These are phyloP conservation scores for Xylaria sp. DNA, from an alignment of 2,329 filamentous ascomycete genomes.

Conservation along the genomic window DNA sequence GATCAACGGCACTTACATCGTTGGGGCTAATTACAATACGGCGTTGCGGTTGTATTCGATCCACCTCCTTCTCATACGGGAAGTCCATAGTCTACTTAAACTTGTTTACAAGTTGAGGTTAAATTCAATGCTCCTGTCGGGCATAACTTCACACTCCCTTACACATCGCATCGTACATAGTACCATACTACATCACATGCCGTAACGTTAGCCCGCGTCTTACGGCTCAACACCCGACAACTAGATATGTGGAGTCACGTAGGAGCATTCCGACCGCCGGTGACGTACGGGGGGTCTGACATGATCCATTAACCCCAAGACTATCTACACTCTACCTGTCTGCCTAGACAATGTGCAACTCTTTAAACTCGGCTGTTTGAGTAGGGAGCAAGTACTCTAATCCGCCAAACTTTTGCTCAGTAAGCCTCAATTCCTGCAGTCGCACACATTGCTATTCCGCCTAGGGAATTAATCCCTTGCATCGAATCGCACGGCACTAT, in stretches of 20 bases:
- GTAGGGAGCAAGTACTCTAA: neutral
- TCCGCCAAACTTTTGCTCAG: neutral
- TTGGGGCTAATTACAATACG: conserved; percentile 18
- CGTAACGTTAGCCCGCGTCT: conserved; percentile 16
- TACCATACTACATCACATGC: conserved; percentile 12
- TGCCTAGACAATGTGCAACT: neutral
- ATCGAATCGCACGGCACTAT: neutral
- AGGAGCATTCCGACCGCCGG: conserved; percentile 1
- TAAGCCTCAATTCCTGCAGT: neutral
- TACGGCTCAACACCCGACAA: conserved; percentile 15
- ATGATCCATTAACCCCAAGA: neutral
- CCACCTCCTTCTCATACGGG: neutral
- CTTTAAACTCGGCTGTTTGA: neutral
- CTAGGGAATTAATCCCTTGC: conserved; percentile 4
- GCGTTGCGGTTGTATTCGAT: conserved; percentile 6
- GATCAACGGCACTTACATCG: conserved; percentile 6
- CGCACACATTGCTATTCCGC: neutral
- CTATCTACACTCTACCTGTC: neutral
- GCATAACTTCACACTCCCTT: conserved; percentile 3
- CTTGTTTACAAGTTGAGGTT: neutral
- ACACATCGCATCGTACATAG: no score
- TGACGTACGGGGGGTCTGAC: neutral
- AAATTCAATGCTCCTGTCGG: conserved; percentile 5
- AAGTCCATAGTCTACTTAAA: neutral
- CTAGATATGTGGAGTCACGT: conserved; percentile 4